Percentiles rank a stretch among this genome's conserved stretches.
Evolutionary conservation across 805 yeast species (phyloP).

Genomic region (Groenewaldozyma tartarivorans): DNA sequence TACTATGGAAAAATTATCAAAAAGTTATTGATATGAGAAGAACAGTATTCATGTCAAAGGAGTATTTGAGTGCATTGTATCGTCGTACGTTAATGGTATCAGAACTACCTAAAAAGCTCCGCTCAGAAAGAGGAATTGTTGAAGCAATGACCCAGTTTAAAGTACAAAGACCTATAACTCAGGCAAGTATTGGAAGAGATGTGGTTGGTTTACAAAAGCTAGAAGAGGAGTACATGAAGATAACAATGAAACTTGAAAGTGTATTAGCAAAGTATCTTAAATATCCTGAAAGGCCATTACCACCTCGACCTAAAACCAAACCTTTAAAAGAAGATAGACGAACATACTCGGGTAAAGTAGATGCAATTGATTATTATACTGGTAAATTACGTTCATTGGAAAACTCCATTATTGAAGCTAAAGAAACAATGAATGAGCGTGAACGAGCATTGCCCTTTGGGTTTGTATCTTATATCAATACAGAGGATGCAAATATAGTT

Average conservation of each 20-base stretch:
- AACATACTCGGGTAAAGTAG: slow-evolving; percentile 11
- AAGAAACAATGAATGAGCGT: slow-evolving; percentile 12
- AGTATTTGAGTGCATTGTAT: slow-evolving; percentile 19
- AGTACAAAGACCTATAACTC: slow-evolving; percentile 12
- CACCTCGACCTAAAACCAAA: slow-evolving; percentile 16
- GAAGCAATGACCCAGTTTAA: slow-evolving; percentile 8
- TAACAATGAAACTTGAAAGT: slow-evolving; percentile 21
- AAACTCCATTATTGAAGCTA: slow-evolving; percentile 17
- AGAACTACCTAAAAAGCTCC: slow-evolving; percentile 21
- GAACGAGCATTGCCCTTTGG: slow-evolving; percentile 23
- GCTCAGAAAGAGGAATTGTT: slow-evolving; percentile 21
- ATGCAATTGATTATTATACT: slow-evolving; percentile 22
- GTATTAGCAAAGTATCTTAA: slow-evolving; percentile 22
- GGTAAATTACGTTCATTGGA: slow-evolving; percentile 13
- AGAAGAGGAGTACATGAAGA: slow-evolving; percentile 17
- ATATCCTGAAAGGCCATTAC: slow-evolving; percentile 18
- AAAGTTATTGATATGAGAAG: slow-evolving; percentile 22
- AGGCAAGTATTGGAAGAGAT: slow-evolving; percentile 23
- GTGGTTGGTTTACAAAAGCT: slow-evolving; percentile 21
- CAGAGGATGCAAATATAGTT: slow-evolving; percentile 19
- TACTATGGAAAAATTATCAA: slow-evolving; percentile 22
- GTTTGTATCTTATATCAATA: slow-evolving; percentile 23
- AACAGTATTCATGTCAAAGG: slow-evolving; percentile 13
- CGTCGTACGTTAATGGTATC: slow-evolving; percentile 26
- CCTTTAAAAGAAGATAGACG: slow-evolving; percentile 13